Percentiles rank a stretch among this genome's conserved stretches.
phyloP scores from a whole-genome alignment of 164 flowering plant species.

The Berberis thunbergii region DNA sequence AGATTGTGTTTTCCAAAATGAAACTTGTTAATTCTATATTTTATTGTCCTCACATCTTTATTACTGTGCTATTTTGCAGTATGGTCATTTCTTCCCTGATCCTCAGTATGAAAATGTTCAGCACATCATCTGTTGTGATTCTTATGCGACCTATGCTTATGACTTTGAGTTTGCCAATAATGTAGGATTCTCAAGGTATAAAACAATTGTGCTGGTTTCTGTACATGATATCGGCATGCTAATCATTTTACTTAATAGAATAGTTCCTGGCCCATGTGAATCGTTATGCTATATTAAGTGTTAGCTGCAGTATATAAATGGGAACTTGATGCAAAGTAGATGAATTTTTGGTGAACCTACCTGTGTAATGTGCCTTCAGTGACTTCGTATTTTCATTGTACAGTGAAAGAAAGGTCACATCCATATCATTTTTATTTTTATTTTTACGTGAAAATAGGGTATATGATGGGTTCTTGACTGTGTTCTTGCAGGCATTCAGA shows the following conservation, averaged over 20 bases:
- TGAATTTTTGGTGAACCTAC: no score
- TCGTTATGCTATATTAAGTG: no score
- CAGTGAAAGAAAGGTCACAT: no score
- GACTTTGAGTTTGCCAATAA: slow-evolving; percentile 79
- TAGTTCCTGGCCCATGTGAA: no score
- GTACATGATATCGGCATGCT: no score
- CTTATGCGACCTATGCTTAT: slow-evolving; percentile 93
- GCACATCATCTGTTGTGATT: slow-evolving; percentile 95
- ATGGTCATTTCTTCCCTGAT: slow-evolving; percentile 97
- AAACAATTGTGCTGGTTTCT: neutral
- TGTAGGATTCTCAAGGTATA: slow-evolving; percentile 78
- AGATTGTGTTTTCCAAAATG: neutral
- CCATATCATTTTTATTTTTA: no score
- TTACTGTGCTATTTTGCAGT: slow-evolving; percentile 39
- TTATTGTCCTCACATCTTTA: neutral
- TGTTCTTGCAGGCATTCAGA: slow-evolving; percentile 58
- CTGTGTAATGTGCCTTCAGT: no score
- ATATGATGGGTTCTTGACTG: neutral
- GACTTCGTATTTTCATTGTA: no score
- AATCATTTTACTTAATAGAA: no score
- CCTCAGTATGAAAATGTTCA: slow-evolving; percentile 99
- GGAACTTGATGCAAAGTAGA: no score
- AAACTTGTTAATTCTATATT: neutral
- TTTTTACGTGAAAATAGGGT: neutral
- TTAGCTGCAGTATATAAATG: no score